Base-by-base conservation (phyloP, 2,329 filamentous ascomycete species). In the Lecanicillium sp. region DNA sequence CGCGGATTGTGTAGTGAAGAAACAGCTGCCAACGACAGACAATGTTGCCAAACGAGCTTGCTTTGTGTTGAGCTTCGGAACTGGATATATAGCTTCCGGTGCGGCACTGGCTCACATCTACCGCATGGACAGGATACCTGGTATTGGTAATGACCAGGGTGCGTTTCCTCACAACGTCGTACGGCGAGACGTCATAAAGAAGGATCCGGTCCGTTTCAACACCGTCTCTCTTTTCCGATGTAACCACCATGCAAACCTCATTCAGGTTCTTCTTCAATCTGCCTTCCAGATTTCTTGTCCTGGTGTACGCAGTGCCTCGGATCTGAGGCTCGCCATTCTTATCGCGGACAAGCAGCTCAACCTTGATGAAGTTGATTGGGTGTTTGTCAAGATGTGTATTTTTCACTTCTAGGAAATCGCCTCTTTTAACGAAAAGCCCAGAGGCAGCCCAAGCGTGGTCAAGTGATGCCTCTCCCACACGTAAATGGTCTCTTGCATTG, bases 141-240 rank as follows among this genome's bases (percentile, higher is more conserved):
- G 64, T 53, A 42, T 85, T 86, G 0, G 80, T 85, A 3, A 70
- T 55, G 1, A 64, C 50, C 0, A 84, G 54, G 0, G 51, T 51
- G 1, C 74, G 58, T 6, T 64, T 55, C 2, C 54, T 44, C 2
- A 61, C 48, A 0, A 80, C 58, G 0, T 60, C 43, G 0, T 46
- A 35, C 0, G 69, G 40, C 0, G 54, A 31, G 0, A 80, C 50
- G 3, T 75, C 68, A 0, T 70, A 47, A 0, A 64, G 41, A 0
- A 60, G 53, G 15, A 73, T 66, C 0, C 56, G 42, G 1, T 62
- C 37, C 0, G 51, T 37, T 27, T 70, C 62, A 5, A 64, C 55
- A 0, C 56, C 40, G 5, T 64, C 55, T 3, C 64, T 44, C 4
- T 67, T 55, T 2, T 73, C 59, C 2, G 51, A 39, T 13, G 55